Percentiles rank a stretch among this genome's conserved stretches.
phyloP scores from a whole-genome alignment of 164 flowering plant genomes.

The Buxus sempervirens region DNA sequence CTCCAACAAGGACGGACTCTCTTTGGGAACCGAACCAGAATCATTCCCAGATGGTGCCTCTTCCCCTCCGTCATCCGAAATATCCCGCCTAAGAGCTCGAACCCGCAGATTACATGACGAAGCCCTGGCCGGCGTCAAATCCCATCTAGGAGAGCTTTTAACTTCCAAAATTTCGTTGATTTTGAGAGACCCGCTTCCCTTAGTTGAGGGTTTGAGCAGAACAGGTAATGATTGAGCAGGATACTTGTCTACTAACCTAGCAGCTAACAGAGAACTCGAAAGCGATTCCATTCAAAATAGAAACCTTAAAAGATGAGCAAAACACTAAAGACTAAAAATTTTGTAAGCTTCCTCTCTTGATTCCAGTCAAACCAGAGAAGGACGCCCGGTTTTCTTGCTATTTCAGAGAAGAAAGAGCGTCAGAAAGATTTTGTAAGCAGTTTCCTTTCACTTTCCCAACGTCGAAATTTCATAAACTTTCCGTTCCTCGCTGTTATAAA shows the following conservation, averaged over 20 bases:
- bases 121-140: constrained; percentile 6
- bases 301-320: neutral
- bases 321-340: too few species aligned
- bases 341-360: too few species aligned
- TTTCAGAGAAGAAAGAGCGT: too few species aligned
- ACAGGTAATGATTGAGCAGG: constrained; percentile 13
- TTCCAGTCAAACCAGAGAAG: too few species aligned
- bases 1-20: constrained; percentile 26
- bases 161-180: constrained; percentile 14
- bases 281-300: constrained; percentile 41
- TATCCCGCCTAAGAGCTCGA: constrained; percentile 27
- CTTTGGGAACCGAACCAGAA: constrained; percentile 26
- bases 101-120: constrained; percentile 12
- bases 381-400: too few species aligned
- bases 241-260: constrained; percentile 27
- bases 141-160: constrained; percentile 6
- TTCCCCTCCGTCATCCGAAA: constrained; percentile 32
- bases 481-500: too few species aligned
- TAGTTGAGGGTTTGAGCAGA: constrained; percentile 17
- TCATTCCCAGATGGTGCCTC: constrained; percentile 23
- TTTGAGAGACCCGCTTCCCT: constrained; percentile 27
- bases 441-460: too few species aligned
- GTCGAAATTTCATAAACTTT: too few species aligned
- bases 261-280: constrained; percentile 29
- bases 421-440: too few species aligned